Percentiles rank a stretch among this genome's conserved stretches.
Evolutionary conservation across 495 filamentous ascomycete genomes (phyloP).

Genomic region (Xylaria castorea): DNA sequence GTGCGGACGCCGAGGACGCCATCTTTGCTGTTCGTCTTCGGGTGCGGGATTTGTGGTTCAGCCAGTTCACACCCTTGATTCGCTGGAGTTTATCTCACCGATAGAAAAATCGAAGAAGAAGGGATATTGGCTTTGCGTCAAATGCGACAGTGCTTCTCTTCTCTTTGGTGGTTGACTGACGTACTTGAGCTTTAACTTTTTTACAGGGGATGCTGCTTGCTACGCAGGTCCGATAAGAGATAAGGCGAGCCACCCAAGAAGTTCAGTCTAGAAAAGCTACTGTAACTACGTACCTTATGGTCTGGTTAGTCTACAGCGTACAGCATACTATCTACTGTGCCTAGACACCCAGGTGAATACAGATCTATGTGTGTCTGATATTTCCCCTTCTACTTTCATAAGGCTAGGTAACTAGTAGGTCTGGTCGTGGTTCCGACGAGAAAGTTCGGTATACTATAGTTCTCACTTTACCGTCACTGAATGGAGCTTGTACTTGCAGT

Average conservation of each 20-base stretch:
- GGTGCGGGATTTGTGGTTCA: neutral
- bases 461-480: neutral
- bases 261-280: neutral
- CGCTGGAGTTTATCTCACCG: neutral
- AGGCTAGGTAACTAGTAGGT: neutral
- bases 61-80: neutral
- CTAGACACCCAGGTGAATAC: too few species aligned
- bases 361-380: neutral
- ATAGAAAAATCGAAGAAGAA: too few species aligned
- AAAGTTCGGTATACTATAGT: neutral
- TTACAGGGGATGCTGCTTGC: neutral
- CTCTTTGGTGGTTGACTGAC: neutral
- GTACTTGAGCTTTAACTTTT: slow-evolving; percentile 17
- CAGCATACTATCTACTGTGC: too few species aligned
- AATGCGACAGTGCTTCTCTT: neutral
- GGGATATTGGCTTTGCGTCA: neutral
- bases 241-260: neutral
- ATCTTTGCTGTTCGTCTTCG: slow-evolving; percentile 3
- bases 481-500: neutral
- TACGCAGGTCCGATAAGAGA: slow-evolving; percentile 20
- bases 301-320: too few species aligned
- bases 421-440: neutral
- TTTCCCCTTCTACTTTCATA: neutral
- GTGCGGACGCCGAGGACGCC: slow-evolving; percentile 18
- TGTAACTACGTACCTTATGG: too few species aligned